phyloP scores from a whole-genome alignment of 306 rosid genomes.

The Quercus aquifolioides region DNA sequence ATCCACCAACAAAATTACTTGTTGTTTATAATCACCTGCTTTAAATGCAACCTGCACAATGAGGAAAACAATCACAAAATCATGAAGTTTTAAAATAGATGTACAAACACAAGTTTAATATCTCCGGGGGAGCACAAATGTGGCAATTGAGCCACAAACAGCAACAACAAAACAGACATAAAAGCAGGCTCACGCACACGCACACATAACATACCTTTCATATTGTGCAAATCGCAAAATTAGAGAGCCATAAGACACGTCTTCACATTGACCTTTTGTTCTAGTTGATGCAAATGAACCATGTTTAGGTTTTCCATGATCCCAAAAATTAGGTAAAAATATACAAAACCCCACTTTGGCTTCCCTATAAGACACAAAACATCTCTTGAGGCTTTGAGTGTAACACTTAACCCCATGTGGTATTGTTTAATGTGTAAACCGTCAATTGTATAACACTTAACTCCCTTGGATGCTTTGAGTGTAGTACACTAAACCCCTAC shows the following conservation, averaged over 20 bases:
- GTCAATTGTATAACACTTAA: too few species aligned
- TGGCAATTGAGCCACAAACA: neutral
- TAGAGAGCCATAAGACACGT: neutral
- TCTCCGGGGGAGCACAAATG: neutral
- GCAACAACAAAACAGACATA: neutral
- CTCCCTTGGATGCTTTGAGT: too few species aligned
- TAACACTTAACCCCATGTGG: too few species aligned
- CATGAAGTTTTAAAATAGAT: neutral
- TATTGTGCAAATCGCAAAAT: neutral
- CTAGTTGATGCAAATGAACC: neutral
- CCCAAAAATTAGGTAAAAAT: too few species aligned
- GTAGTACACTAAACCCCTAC: too few species aligned
- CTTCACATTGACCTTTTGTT: neutral
- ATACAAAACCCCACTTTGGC: too few species aligned
- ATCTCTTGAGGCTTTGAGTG: too few species aligned
- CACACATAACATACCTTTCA: neutral
- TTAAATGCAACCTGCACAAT: slow-evolving; percentile 85
- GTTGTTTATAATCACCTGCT: slow-evolving; percentile 83
- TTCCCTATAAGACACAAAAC: too few species aligned
- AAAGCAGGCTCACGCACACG: neutral
- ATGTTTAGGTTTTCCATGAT: too few species aligned
- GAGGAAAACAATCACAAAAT: slow-evolving; percentile 9
- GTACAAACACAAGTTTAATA: neutral
- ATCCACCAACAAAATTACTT: slow-evolving; percentile 92
- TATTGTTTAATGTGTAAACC: too few species aligned